These are phyloP conservation scores for Mucor plumbeus DNA, from an alignment of 371 early-diverging fungal species.

Conservation along the genomic window DNA sequence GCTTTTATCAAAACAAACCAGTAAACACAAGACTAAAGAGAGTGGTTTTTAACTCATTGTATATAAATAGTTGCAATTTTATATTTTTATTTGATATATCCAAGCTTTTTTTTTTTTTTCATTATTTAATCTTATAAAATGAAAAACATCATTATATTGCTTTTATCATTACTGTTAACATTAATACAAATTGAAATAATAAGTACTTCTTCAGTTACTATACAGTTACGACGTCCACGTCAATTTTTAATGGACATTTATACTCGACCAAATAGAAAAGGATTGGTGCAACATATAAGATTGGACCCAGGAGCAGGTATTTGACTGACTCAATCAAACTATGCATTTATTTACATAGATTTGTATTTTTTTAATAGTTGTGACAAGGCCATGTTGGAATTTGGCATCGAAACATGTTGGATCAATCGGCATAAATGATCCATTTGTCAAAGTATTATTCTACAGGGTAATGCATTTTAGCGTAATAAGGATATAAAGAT, in stretches of 20 bases:
- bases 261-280: slow-evolving; percentile 1
- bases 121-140: neutral
- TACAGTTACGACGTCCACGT: slow-evolving; percentile 1
- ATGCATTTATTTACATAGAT: too few relatives aligned
- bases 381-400: neutral
- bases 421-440: neutral
- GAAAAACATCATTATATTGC: neutral
- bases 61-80: neutral
- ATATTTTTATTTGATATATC: neutral
- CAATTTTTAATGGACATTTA: slow-evolving; percentile 2
- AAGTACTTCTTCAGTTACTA: neutral
- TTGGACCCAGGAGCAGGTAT: neutral
- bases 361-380: neutral
- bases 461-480: neutral
- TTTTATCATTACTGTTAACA: neutral
- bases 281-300: neutral
- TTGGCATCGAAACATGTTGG: slow-evolving; percentile 2
- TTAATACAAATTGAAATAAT: neutral
- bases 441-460: neutral
- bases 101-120: neutral
- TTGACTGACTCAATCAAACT: neutral
- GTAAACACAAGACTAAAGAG: neutral
- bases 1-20: neutral
- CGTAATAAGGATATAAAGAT: neutral
- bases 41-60: neutral